Base-by-base conservation (phyloP, 2,329 filamentous ascomycete species). In the Drechslerella coelobrocha region DNA sequence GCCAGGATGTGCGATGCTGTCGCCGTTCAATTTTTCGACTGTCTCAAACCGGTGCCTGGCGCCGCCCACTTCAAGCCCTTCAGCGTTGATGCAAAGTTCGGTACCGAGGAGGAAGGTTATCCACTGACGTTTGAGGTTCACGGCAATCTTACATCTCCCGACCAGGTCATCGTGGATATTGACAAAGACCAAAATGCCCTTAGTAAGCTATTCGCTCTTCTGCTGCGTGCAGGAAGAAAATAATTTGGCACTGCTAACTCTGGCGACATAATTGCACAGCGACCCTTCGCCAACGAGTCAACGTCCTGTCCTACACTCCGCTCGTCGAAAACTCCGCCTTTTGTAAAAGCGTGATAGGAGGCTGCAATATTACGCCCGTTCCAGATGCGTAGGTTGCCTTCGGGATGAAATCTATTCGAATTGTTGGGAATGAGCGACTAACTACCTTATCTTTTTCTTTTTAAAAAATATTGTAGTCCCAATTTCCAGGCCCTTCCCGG, bases 401-500 rank as follows among this genome's bases (percentile, higher is more conserved):
- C 31, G 23, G n/a, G 29, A 31, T 29, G 24, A 14, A 19, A 1
- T 37, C 8, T 43, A 45, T 63, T 37, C 45, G 59, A 50, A 60
- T 29, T 51, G 21, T n/a, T 7, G 12, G n/a, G 26, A 34, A n/a
- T n/a, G n/a, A n/a, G n/a, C n/a, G n/a, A n/a, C n/a, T n/a, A n/a
- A n/a, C n/a, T n/a, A n/a, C n/a, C n/a, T n/a, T n/a, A n/a, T n/a
- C n/a, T n/a, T n/a, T n/a, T n/a, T n/a, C n/a, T n/a, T n/a, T n/a
- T n/a, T n/a, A n/a, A n/a, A n/a, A n/a, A n/a, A n/a, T n/a, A n/a
- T n/a, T 62, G 27, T 52, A 57, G 66, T 4, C 17, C 50, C 14
- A 54, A 72, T 51, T 61, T 60, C 9, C 75, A 82, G 74, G 78
- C 78, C 8, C 81, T 96, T 39, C 90, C 89, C 2, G 88, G 89